phyloP scores from a whole-genome alignment of 805 yeast species.

The Priceomyces carsonii region DNA sequence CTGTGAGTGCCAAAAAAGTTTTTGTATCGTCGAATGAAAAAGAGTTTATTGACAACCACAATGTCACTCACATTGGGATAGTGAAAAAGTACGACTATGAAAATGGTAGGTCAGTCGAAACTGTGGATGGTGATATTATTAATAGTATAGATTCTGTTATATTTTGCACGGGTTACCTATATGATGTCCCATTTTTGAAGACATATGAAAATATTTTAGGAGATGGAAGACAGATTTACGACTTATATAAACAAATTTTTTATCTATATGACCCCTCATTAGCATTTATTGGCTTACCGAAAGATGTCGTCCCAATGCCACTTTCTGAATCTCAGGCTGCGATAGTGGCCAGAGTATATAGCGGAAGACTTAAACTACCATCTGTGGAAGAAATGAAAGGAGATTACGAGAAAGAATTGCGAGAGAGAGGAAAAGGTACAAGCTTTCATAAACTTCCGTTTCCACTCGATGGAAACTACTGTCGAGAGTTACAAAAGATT shows the following conservation, averaged over 20 bases:
- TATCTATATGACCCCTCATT: slow-evolving; percentile 48
- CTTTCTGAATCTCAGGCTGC: slow-evolving; percentile 51
- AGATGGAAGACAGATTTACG: slow-evolving; percentile 38
- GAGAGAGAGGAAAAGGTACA: slow-evolving; percentile 20
- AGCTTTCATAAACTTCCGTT: slow-evolving; percentile 42
- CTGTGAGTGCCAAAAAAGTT: slow-evolving; percentile 32
- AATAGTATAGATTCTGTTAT: slow-evolving; percentile 27
- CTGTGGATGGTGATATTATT: slow-evolving; percentile 24
- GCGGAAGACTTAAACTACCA: slow-evolving; percentile 47
- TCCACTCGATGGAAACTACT: slow-evolving; percentile 63
- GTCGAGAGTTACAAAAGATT: slow-evolving; percentile 36
- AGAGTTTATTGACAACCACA: slow-evolving; percentile 5
- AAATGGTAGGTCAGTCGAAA: slow-evolving; percentile 21
- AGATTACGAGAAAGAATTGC: slow-evolving; percentile 29
- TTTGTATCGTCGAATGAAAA: slow-evolving; percentile 15
- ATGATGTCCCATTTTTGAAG: slow-evolving; percentile 34
- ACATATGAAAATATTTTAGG: slow-evolving; percentile 10
- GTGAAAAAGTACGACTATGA: slow-evolving; percentile 32
- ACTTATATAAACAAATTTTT: slow-evolving; percentile 47
- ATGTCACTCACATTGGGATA: slow-evolving; percentile 25
- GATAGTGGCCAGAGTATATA: slow-evolving; percentile 39
- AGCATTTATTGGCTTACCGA: slow-evolving; percentile 42
- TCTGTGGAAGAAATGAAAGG: slow-evolving; percentile 32
- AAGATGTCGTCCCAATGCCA: slow-evolving; percentile 52
- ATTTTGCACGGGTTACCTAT: slow-evolving; percentile 42